Evolutionary conservation across 2,329 filamentous ascomycete species (phyloP).

Genomic region (Cercospora canescens): DNA sequence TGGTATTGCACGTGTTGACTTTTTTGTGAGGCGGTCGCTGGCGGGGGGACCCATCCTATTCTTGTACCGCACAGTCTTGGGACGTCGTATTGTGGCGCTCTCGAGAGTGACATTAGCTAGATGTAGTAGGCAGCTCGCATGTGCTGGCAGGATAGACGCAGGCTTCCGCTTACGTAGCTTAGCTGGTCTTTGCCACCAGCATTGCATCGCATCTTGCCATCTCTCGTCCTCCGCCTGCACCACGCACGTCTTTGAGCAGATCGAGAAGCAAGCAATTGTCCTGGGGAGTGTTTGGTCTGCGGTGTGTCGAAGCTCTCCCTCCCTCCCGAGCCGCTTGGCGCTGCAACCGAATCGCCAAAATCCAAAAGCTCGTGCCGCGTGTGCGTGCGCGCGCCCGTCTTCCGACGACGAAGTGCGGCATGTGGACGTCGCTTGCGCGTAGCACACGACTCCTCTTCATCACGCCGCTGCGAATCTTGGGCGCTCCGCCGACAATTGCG

Average conservation of each 20-base stretch:
- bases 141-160: background rate
- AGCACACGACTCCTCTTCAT: constrained; percentile 1
- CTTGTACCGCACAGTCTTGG: background rate
- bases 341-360: background rate
- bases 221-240: background rate
- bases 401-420: background rate
- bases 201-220: background rate
- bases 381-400: too few relatives aligned
- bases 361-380: too few relatives aligned
- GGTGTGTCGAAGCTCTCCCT: background rate
- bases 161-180: background rate
- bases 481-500: background rate
- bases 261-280: background rate
- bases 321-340: background rate
- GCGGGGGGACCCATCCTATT: too few relatives aligned
- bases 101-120: background rate
- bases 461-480: background rate
- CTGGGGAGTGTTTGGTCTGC: too few relatives aligned
- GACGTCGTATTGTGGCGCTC: background rate
- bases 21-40: too few relatives aligned
- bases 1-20: too few relatives aligned
- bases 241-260: background rate
- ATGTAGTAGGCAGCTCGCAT: background rate
- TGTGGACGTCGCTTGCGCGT: background rate
- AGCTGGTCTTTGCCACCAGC: background rate